Percentiles rank a stretch among this genome's conserved stretches.
Evolutionary conservation across 257 asterid species (phyloP).

Genomic region (Paulownia fortunei): DNA sequence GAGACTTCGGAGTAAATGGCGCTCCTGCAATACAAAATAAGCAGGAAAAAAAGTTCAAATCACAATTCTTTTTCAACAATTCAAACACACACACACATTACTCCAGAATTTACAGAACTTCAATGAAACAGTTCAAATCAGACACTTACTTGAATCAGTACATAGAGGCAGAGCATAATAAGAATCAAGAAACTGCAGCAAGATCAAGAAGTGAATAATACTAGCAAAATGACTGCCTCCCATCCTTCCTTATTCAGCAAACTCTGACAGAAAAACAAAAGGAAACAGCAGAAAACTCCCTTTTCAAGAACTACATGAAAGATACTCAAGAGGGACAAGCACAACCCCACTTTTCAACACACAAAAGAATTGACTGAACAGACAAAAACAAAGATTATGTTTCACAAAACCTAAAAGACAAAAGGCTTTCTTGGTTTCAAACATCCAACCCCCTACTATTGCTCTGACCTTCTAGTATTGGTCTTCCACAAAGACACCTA

Average conservation of each 20-base stretch:
- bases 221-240: conserved; percentile 44
- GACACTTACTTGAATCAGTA: conserved; percentile 67
- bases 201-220: conserved; percentile 39
- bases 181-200: conserved; percentile 63
- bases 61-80: neutral
- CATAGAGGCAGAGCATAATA: conserved; percentile 64
- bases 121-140: conserved; percentile 21
- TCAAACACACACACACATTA: neutral
- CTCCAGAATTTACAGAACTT: neutral
- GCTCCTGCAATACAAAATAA: conserved; percentile 52
- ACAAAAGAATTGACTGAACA: conserved; percentile 10
- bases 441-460: conserved; percentile 16
- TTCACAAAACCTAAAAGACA: neutral
- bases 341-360: conserved; percentile 26
- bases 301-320: conserved; percentile 29
- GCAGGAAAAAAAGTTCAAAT: conserved; percentile 4
- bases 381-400: conserved; percentile 18
- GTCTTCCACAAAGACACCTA: conserved; percentile 13
- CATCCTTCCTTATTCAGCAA: conserved; percentile 41
- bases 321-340: conserved; percentile 15
- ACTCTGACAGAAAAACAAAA: neutral
- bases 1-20: conserved; percentile 53
- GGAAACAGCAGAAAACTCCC: conserved; percentile 13
- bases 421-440: conserved; percentile 15
- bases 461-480: conserved; percentile 29